A percentile compares a stretch with the other conserved stretches of the same genome.
phyloP scores from a whole-genome alignment of 495 filamentous ascomycete species.

The Penicillium longicatenatum region DNA sequence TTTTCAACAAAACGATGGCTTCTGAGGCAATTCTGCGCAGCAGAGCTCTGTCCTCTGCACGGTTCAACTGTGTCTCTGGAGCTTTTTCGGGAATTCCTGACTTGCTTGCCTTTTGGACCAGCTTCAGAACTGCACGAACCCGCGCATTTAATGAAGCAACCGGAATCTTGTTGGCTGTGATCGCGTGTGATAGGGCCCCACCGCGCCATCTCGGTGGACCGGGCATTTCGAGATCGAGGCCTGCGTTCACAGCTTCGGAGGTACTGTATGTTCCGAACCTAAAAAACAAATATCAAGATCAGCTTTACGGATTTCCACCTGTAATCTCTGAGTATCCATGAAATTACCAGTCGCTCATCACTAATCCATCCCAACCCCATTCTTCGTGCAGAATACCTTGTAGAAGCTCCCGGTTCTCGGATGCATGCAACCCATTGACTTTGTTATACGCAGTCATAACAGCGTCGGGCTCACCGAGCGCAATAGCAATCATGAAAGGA shows the following conservation, averaged over 20 bases:
- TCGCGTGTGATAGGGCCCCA: conserved; percentile 51
- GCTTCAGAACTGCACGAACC: conserved; percentile 56
- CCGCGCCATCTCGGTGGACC: conserved; percentile 63
- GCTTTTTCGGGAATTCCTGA: conserved; percentile 57
- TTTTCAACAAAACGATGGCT: conserved; percentile 74
- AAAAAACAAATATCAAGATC: background rate
- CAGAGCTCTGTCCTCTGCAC: conserved; percentile 59
- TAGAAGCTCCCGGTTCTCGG: conserved; percentile 59
- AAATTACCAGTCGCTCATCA: conserved; percentile 75
- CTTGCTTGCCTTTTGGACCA: conserved; percentile 59
- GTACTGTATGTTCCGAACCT: conserved; percentile 64
- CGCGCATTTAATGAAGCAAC: conserved; percentile 56
- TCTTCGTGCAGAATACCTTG: conserved; percentile 64
- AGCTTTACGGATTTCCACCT: background rate
- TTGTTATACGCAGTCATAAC: conserved; percentile 78
- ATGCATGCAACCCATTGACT: conserved; percentile 70
- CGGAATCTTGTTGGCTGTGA: conserved; percentile 55
- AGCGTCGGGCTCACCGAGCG: conserved; percentile 55
- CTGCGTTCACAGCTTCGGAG: conserved; percentile 60
- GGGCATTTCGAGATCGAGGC: conserved; percentile 73
- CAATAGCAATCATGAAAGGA: conserved; percentile 69
- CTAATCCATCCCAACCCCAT: conserved; percentile 66
- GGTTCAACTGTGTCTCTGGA: conserved; percentile 59
- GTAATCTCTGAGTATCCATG: background rate
- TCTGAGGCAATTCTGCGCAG: conserved; percentile 63